Base-by-base conservation (phyloP, 2,329 filamentous ascomycete species). In the Trichophyton schoenleinii region DNA sequence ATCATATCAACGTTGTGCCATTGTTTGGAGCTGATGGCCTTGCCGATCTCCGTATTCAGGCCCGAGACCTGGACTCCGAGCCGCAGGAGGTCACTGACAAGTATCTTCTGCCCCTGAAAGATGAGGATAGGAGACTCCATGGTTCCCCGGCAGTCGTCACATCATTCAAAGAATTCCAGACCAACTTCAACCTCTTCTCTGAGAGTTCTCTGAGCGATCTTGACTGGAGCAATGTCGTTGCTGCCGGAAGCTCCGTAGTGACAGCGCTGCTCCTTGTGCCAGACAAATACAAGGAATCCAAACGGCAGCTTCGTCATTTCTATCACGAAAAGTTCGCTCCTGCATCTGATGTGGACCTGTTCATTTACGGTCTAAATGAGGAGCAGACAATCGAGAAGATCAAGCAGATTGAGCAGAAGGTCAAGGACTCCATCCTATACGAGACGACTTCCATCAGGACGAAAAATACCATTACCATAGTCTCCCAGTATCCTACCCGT, bases 391-490 rank as follows among this genome's bases (percentile, higher is more conserved):
- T 91, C 18, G 84, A 90, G 68, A 94, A 95, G 77, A 94, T 95
- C 73, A 87, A 87, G 69, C 79, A 89, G 66, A 92, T 95, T 63
- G 90, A 95, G 71, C 75, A 79, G 22, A 80, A 79, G n/a, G 81
- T 95, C 66, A 84, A 83, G 52, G 87, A 94, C 73, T 84, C 87
- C 2, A 86, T 95, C 60, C 78, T 95, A 22, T 83, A 85, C n/a
- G 89, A 95, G 73, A 89, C 87, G 0, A 92, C 63, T 1, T 89
- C 88, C 0, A 83, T 95, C 53, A 82, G 90, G 41, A 95, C 90
- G 18, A 95, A 92, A 76, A 87, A 95, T 68, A 87, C 89, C 8
- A 85, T 95, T 62, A 95, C 90, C 0, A 94, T 95, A 69, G 88
- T 83, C 38, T 89, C 86, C 52, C 86, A 92, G 71, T 91, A 94